Evolutionary conservation across 257 asterid species (phyloP).

Genomic region (Gentiana straminea): DNA sequence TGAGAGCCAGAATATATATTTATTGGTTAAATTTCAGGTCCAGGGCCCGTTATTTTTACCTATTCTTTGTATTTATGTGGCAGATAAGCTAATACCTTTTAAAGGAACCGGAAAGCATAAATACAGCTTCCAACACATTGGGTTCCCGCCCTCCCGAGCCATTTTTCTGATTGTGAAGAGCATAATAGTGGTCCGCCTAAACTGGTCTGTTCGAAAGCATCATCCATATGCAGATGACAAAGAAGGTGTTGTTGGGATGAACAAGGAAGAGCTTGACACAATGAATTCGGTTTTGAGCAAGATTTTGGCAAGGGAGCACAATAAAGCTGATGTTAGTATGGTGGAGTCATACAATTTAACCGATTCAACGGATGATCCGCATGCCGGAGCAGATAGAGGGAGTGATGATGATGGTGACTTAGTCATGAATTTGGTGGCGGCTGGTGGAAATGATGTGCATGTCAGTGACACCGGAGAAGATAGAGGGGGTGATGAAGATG

Average conservation of each 20-base stretch:
- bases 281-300: slow-evolving; percentile 60
- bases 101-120: slow-evolving; percentile 93
- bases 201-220: slow-evolving; percentile 16
- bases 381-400: no score
- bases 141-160: slow-evolving; percentile 55
- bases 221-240: slow-evolving; percentile 19
- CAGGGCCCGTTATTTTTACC: no score
- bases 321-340: slow-evolving; percentile 14
- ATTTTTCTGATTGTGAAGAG: slow-evolving; percentile 87
- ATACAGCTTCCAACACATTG: slow-evolving; percentile 89
- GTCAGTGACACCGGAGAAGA: slow-evolving; percentile 27
- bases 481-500: slow-evolving; percentile 57
- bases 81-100: slow-evolving; percentile 67
- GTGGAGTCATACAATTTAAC: slow-evolving; percentile 14
- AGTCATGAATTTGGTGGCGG: no score
- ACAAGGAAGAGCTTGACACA: slow-evolving; percentile 64
- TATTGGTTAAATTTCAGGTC: no score
- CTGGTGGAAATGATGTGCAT: no score
- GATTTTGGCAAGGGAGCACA: slow-evolving; percentile 40
- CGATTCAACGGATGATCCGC: slow-evolving; percentile 19
- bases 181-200: slow-evolving; percentile 44
- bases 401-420: no score
- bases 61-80: no score
- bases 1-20: no score
- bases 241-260: slow-evolving; percentile 41